Evolutionary conservation across 495 filamentous ascomycete species (phyloP), one percentile per base, ranked within the genome.

Genomic region (Barbatosphaeria neglecta): DNA sequence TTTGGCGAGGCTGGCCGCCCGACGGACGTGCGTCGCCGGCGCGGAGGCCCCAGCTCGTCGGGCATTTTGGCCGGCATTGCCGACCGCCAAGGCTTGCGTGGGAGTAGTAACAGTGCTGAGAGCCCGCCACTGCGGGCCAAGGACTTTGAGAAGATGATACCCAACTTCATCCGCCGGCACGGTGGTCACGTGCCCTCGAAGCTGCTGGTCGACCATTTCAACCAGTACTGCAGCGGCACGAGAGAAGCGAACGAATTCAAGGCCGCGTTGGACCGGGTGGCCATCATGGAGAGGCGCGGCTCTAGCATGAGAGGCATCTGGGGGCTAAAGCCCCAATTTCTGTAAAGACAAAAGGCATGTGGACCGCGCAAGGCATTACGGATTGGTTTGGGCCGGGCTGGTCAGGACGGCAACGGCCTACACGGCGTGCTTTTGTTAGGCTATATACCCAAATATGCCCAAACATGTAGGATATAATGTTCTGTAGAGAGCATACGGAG

Each of bases 181-280:
- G 82, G 81, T 2, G 86, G 86, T 1, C 67, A 73, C 13, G 85
- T 80, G 6, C 77, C 81, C 22, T 86, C 80, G 16, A 83, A 88
- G 65, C 71, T 80, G 62, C 63, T 95, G 50, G 80, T 93, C 18
- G 81, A 90, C 54, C 84, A 93, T 50, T 94, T 79, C 47, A 73
- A 68, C 40, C 69, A 57, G 37, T 76, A 76, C 47, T 79, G 72
- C 44, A 54, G 49, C 16, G 62, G 58, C 0, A 45, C 52, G 3
- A 55, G 58, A 27, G 66, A 73, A 55, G 68, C 63, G 4, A 55
- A 56, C 16, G 60, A 65, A 44, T 77, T 78, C 53, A 76, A 72
- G 60, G 22, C 48, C 23, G 73, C 72, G 11, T 50, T 78, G 25
- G 53, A 62, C 7, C 61, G 60, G 44, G 70, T 77, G 37, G 73